These are phyloP conservation scores for Bipolaris gigantea DNA, from an alignment of 2,329 filamentous ascomycete genomes.

Conservation along the genomic window DNA sequence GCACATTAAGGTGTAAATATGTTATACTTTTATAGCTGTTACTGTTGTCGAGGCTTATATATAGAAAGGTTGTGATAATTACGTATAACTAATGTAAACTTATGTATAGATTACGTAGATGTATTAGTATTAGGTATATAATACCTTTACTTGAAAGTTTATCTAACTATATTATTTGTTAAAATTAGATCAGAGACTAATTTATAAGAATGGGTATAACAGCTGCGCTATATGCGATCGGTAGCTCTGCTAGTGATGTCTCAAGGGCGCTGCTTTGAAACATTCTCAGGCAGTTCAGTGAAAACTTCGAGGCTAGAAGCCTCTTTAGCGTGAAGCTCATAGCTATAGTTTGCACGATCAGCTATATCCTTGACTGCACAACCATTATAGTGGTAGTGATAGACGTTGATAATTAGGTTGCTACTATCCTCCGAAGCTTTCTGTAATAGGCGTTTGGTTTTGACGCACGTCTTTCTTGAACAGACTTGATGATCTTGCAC, in stretches of 20 bases:
- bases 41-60: too few species aligned
- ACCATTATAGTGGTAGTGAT: slow-evolving; percentile 11
- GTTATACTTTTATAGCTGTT: too few species aligned
- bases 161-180: background rate
- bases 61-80: background rate
- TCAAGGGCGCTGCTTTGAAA: background rate
- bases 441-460: slow-evolving; percentile 3
- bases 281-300: background rate
- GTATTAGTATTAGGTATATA: background rate
- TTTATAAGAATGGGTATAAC: too few species aligned
- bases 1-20: too few species aligned
- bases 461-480: slow-evolving; percentile 7
- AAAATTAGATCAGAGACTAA: too few species aligned
- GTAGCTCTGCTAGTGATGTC: background rate
- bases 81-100: background rate
- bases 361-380: background rate
- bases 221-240: too few species aligned
- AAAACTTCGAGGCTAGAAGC: background rate
- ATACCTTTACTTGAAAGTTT: background rate
- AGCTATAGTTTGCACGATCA: slow-evolving; percentile 1
- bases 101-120: background rate
- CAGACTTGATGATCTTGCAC: slow-evolving; percentile 5
- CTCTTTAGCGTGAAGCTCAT: background rate
- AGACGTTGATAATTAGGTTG: slow-evolving; percentile 5
- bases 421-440: slow-evolving; percentile 1